Base-by-base conservation (phyloP, 371 early-diverging fungal genomes). In the Circinella umbellata region DNA sequence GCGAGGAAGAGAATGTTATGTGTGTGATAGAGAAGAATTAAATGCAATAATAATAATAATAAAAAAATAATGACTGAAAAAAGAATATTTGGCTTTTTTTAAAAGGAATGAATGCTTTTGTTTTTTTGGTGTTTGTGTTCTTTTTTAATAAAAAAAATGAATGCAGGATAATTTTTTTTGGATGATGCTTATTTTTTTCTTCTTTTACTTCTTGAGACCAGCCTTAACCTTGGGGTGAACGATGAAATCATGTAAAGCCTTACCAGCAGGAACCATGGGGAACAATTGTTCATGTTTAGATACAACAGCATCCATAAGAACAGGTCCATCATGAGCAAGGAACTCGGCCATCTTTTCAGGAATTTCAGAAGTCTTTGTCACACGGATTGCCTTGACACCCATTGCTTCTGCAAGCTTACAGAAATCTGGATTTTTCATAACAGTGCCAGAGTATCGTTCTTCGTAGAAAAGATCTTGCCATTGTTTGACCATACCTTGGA, bases 401-500 rank as follows among this genome's bases (percentile, higher is more conserved):
- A 97, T 96, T 13, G 96, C 90, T 81, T 98, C 99, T 34, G 97
- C 95, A 49, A 98, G 84, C 81, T 97, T 96, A 74, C 96, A 94
- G 86, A 98, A 98, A 78, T 98, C 96, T n/a, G 99, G 99, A 82
- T 98, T 98, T 77, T 85, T 86, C 99, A 98, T 98, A 38, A 76
- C 78, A 0, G 99, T 97, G 37, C 92, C 95, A 34, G 96, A 95
- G 78, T 96, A 96, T 55, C 99, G 90, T 82, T 95, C 89, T 75
- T 96, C 94, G 75, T 97, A 98, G 80, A 97, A 98, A 64, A 98
- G 88, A 82, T 97, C 98, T 81, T 97, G 97, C 98, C 98, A 97
- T 84, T 98, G 98, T 85, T 95, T 96, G 72, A 98, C 97, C 98
- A 98, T 98, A 53, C 99, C 99, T 81, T 98, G 99, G 95, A 97